Evolutionary conservation across 805 yeast species (phyloP).

Genomic region (Teunomyces barrocoloradensis): DNA sequence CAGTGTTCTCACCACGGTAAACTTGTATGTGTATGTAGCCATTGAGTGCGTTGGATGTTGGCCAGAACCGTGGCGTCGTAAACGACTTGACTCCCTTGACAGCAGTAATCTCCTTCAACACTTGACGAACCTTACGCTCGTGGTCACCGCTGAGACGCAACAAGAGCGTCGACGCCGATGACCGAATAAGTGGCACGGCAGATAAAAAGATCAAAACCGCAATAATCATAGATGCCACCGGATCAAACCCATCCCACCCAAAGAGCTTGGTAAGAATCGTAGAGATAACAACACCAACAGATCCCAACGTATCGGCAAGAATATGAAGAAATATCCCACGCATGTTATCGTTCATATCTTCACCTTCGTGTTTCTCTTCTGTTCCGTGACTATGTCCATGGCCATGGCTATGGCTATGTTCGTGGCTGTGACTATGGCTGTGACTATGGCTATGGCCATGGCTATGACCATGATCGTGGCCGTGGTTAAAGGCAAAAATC

Average conservation of each 20-base stretch:
- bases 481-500: constrained; percentile 90
- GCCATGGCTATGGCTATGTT: constrained; percentile 31
- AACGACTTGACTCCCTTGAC: constrained; percentile 82
- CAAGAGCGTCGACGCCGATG: constrained; percentile 73
- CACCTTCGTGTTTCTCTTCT: neutral
- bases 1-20: constrained; percentile 61
- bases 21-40: constrained; percentile 86
- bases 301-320: constrained; percentile 93
- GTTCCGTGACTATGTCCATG: constrained; percentile 12
- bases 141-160: constrained; percentile 57
- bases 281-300: constrained; percentile 94
- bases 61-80: constrained; percentile 92
- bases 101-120: constrained; percentile 63
- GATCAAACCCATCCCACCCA: constrained; percentile 78
- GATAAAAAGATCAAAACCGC: constrained; percentile 77
- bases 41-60: constrained; percentile 29
- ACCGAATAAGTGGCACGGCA: constrained; percentile 77
- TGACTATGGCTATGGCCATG: constrained; percentile 44
- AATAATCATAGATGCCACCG: constrained; percentile 85
- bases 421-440: constrained; percentile 35
- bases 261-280: constrained; percentile 73
- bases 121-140: constrained; percentile 61
- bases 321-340: constrained; percentile 92
- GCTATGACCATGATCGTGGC: constrained; percentile 50
- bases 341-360: constrained; percentile 64